phyloP scores from a whole-genome alignment of 345 rosid species.

The thale cress (Arabidopsis thaliana) region DNA sequence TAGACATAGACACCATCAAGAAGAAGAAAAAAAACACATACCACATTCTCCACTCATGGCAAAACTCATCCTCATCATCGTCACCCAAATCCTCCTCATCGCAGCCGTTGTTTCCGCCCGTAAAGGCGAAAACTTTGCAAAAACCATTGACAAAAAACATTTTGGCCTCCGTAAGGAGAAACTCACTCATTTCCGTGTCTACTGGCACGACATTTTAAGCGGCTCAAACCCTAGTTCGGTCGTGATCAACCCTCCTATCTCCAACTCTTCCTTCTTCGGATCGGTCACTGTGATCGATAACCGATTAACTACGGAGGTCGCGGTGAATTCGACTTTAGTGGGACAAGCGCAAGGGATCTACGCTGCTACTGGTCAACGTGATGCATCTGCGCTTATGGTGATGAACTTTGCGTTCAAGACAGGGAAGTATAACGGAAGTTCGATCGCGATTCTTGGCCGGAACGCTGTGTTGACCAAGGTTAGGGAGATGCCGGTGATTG shows the following conservation, averaged over 20 bases:
- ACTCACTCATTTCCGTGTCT: constrained; percentile 52
- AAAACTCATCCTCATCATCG: constrained; percentile 37
- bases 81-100: constrained; percentile 28
- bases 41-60: constrained; percentile 31
- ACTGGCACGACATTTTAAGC: constrained; percentile 61
- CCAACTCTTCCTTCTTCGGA: constrained; percentile 49
- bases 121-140: constrained; percentile 20
- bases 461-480: constrained; percentile 48
- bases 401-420: constrained; percentile 55
- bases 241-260: constrained; percentile 37
- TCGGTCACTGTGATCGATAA: constrained; percentile 48
- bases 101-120: constrained; percentile 16
- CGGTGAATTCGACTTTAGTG: constrained; percentile 46
- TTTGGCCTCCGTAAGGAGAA: constrained; percentile 49
- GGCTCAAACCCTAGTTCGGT: constrained; percentile 51
- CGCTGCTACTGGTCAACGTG: constrained; percentile 42
- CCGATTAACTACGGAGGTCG: constrained; percentile 47
- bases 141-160: constrained; percentile 20
- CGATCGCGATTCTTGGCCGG: constrained; percentile 53
- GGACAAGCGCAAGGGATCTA: constrained; percentile 58
- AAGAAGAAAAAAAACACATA: not conserved
- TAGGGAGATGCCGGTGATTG: constrained; percentile 68
- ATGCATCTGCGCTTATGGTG: constrained; percentile 45
- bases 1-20: not conserved
- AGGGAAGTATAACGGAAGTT: constrained; percentile 58